These are phyloP conservation scores for Blastobotrys apis DNA, from an alignment of 1,139 yeast species.

Conservation along the genomic window DNA sequence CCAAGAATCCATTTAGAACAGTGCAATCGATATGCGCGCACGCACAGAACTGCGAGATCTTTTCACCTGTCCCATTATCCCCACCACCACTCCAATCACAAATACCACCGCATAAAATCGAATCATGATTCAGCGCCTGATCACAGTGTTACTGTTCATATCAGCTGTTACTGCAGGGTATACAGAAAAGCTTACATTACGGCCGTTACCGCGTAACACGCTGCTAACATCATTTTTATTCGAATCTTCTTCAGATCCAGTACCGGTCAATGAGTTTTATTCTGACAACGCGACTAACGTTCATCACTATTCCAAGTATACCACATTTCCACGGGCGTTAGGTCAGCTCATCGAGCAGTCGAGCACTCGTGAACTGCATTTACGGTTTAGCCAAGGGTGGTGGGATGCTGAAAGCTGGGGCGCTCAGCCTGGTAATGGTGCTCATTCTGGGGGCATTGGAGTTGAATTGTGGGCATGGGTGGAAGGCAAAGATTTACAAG, in stretches of 20 bases:
- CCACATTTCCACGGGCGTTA: constrained; percentile 72
- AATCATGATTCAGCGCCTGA: too few relatives aligned
- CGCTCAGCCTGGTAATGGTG: constrained; percentile 66
- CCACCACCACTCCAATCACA: too few relatives aligned
- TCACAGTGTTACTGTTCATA: too few relatives aligned
- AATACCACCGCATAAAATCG: too few relatives aligned
- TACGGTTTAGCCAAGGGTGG: constrained; percentile 90
- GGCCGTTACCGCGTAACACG: constrained; percentile 68
- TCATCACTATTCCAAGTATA: constrained; percentile 50
- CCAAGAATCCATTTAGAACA: too few relatives aligned
- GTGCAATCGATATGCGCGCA: too few relatives aligned
- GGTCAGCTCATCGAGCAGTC: constrained; percentile 72
- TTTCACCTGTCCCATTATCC: too few relatives aligned
- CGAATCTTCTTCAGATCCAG: constrained; percentile 51
- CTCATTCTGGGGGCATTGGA: constrained; percentile 85
- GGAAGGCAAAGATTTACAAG: constrained; percentile 54
- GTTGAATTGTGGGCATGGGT: constrained; percentile 89
- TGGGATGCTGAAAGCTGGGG: constrained; percentile 96
- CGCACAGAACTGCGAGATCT: too few relatives aligned
- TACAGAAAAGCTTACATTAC: constrained; percentile 54
- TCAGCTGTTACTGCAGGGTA: constrained; percentile 36
- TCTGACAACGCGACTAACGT: constrained; percentile 23
- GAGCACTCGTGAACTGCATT: constrained; percentile 67
- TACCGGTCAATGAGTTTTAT: constrained; percentile 31
- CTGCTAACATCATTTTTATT: constrained; percentile 67